Conservation (phyloP, 139 green algal species). For the Chlorella sorokiniana region DNA sequence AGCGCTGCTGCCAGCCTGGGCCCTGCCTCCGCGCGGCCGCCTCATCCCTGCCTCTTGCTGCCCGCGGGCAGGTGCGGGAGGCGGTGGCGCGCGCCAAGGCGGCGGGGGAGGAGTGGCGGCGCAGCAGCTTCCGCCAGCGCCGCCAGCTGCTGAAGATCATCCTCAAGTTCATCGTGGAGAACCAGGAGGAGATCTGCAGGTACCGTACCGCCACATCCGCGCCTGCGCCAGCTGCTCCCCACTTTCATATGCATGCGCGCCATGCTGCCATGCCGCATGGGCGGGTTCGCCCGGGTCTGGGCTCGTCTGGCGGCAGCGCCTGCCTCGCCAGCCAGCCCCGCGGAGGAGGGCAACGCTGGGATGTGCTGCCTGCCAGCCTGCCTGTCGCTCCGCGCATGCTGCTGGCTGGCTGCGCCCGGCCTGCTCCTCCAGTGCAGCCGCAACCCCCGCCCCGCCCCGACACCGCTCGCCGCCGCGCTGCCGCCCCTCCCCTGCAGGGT, state of each 20-base stretch:
- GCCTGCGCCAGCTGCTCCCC: too few relatives aligned
- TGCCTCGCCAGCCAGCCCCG: too few relatives aligned
- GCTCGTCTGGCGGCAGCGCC: too few relatives aligned
- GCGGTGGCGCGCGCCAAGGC: constrained; percentile 35
- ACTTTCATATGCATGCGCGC: too few relatives aligned
- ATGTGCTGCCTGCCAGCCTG: too few relatives aligned
- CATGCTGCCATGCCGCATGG: too few relatives aligned
- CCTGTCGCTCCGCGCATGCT: too few relatives aligned
- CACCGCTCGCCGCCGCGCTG: too few relatives aligned
- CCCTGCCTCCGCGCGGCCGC: background rate
- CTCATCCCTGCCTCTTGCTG: background rate
- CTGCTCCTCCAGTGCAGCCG: background rate
- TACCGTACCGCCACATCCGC: constrained; percentile 26
- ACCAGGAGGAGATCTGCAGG: constrained; percentile 93
- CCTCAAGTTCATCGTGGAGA: constrained; percentile 88
- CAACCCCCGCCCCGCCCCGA: background rate
- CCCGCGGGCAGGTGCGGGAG: constrained; percentile 35
- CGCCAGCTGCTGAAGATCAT: constrained; percentile 79
- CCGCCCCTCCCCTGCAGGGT: constrained; percentile 68
- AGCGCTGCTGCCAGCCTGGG: background rate
- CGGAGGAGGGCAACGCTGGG: too few relatives aligned
- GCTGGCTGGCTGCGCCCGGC: too few relatives aligned
- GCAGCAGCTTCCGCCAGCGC: constrained; percentile 80
- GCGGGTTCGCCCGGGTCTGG: too few relatives aligned
- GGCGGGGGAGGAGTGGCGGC: constrained; percentile 62